Conservation (phyloP, 306 rosid species). For the Benincasa hispida region DNA sequence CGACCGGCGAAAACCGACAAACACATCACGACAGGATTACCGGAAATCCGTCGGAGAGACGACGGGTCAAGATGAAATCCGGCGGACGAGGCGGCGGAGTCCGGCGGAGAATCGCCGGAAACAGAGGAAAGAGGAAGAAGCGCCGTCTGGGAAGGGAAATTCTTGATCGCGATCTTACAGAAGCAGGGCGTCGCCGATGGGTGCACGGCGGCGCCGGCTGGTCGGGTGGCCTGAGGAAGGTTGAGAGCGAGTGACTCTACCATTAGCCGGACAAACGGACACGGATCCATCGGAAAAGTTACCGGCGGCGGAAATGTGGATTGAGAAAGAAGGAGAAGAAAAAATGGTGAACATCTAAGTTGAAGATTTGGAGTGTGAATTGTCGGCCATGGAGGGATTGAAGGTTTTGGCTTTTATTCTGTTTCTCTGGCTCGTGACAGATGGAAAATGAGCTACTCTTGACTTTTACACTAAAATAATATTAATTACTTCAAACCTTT, state of each 20-base stretch:
- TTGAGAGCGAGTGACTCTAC: constrained; percentile 55
- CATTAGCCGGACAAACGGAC: constrained; percentile 59
- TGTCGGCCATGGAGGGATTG: not conserved
- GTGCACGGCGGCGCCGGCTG: constrained; percentile 48
- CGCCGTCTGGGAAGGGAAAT: constrained; percentile 51
- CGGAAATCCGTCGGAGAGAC: constrained; percentile 39
- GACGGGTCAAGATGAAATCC: constrained; percentile 54
- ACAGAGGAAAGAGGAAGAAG: constrained; percentile 45
- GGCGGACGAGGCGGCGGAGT: constrained; percentile 30
- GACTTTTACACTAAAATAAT: not conserved
- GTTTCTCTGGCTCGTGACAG: not conserved
- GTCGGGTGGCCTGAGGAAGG: constrained; percentile 44
- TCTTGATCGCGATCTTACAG: constrained; percentile 41
- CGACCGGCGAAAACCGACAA: constrained; percentile 61
- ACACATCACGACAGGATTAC: constrained; percentile 25
- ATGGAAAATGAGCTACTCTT: not conserved
- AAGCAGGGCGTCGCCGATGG: constrained; percentile 84
- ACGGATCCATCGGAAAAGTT: constrained; percentile 52
- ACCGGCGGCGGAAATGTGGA: not conserved
- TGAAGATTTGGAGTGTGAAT: not conserved
- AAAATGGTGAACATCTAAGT: constrained; percentile 2
- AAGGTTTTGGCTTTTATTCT: not conserved
- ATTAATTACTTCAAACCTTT: not conserved
- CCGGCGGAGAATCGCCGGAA: constrained; percentile 23
- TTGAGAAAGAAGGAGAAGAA: not conserved